phyloP scores from a whole-genome alignment of 768 basidiomycete genomes.

The Boletus rubroflammeus region DNA sequence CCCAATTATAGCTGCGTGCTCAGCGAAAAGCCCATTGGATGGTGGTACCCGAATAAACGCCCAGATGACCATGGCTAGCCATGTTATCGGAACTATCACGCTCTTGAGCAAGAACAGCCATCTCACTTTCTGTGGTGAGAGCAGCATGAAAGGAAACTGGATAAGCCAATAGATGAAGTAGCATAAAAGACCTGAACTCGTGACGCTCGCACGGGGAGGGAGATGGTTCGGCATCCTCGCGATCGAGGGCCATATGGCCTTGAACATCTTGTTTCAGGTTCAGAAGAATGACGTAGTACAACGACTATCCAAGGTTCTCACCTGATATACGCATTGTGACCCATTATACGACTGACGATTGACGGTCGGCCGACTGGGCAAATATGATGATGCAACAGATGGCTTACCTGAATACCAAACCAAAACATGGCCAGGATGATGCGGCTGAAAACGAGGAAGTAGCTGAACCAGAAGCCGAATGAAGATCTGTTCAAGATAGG shows the following conservation, averaged over 20 bases:
- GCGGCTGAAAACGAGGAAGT: conserved; percentile 21
- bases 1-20: conserved; percentile 52
- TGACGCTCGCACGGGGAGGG: conserved; percentile 54
- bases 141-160: conserved; percentile 69
- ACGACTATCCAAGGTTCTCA: neutral
- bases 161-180: conserved; percentile 78
- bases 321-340: no score
- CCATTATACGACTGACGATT: no score
- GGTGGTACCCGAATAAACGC: conserved; percentile 65
- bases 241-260: conserved; percentile 79
- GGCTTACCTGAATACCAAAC: no score
- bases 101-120: conserved; percentile 74
- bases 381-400: no score
- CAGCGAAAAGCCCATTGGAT: conserved; percentile 52
- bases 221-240: conserved; percentile 63
- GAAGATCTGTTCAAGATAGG: conserved; percentile 47
- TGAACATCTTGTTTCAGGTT: conserved; percentile 49
- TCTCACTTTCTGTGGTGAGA: conserved; percentile 75
- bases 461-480: conserved; percentile 88
- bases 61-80: conserved; percentile 76
- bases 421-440: no score
- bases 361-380: no score
- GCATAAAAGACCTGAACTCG: conserved; percentile 65
- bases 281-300: neutral
- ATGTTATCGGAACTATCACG: conserved; percentile 59